Conservation (phyloP, 164 flowering plant genomes). For the Umbilicus rupestris region DNA sequence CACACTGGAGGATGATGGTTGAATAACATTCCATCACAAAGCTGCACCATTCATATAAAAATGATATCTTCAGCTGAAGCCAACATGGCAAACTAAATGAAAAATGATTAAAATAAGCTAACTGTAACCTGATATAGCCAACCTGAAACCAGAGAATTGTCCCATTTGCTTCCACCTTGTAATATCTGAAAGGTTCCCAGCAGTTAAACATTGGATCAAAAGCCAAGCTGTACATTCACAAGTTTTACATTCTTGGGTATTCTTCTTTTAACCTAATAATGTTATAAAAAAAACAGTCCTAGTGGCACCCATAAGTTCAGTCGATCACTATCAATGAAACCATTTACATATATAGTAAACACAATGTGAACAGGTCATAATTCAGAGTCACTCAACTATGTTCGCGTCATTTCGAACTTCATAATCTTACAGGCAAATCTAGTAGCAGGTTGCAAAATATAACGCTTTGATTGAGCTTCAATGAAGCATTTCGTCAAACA, state of each 20-base stretch:
- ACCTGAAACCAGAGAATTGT: constrained; percentile 97
- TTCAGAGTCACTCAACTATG: not conserved
- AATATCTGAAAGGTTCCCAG: constrained; percentile 55
- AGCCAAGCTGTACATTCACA: not conserved
- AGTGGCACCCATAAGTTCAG: not conserved
- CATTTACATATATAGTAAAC: not conserved
- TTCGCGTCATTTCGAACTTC: not conserved
- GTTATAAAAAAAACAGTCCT: not conserved
- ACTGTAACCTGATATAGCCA: constrained; percentile 73
- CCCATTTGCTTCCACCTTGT: constrained; percentile 57
- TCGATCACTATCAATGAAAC: not conserved
- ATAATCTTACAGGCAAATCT: not conserved
- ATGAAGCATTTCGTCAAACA: constrained; percentile 1
- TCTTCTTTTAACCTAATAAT: not conserved
- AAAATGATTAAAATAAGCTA: constrained; percentile 1
- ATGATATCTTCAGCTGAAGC: constrained; percentile 1
- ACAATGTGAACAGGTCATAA: not conserved
- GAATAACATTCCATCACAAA: constrained; percentile 79
- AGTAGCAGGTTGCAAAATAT: not conserved
- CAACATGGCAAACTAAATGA: not conserved
- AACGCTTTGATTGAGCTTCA: too few species aligned
- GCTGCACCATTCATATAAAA: constrained; percentile 42
- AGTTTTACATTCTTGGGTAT: too few species aligned
- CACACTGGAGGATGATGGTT: constrained; percentile 89
- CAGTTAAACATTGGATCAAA: not conserved